Evolutionary conservation across 139 green algal species (phyloP).

Genomic region (Chlorella sp.): DNA sequence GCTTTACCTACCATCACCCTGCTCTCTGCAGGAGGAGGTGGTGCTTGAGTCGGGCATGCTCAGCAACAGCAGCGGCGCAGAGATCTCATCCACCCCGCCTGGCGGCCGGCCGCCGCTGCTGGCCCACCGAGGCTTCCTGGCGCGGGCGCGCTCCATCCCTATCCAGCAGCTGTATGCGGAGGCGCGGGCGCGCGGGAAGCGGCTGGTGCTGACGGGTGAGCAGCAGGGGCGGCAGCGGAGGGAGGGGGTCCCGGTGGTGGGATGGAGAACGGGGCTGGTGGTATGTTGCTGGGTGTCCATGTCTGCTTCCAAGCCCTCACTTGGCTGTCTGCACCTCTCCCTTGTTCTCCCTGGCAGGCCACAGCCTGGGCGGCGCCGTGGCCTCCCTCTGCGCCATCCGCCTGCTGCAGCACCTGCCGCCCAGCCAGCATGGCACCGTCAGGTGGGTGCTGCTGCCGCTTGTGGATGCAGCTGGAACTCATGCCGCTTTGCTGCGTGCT

Average conservation of each 20-base stretch:
- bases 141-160: constrained; percentile 34
- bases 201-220: constrained; percentile 48
- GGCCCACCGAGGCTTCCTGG: constrained; percentile 50
- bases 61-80: background rate
- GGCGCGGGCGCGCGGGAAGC: constrained; percentile 36
- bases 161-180: constrained; percentile 39
- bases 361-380: constrained; percentile 80
- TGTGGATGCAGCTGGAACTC: no score
- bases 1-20: background rate
- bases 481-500: no score
- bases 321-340: no score
- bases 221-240: no score
- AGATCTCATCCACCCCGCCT: background rate
- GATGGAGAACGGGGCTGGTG: no score
- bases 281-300: no score
- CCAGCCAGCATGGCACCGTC: constrained; percentile 44
- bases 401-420: constrained; percentile 66
- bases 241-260: no score
- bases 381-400: constrained; percentile 76
- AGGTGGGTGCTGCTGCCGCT: constrained; percentile 46
- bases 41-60: constrained; percentile 21
- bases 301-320: no score
- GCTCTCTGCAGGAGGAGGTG: constrained; percentile 35
- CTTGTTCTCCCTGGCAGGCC: constrained; percentile 14
- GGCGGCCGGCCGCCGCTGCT: background rate